phyloP scores from a whole-genome alignment of 2,329 filamentous ascomycete genomes.

The Botrytis medusae region DNA sequence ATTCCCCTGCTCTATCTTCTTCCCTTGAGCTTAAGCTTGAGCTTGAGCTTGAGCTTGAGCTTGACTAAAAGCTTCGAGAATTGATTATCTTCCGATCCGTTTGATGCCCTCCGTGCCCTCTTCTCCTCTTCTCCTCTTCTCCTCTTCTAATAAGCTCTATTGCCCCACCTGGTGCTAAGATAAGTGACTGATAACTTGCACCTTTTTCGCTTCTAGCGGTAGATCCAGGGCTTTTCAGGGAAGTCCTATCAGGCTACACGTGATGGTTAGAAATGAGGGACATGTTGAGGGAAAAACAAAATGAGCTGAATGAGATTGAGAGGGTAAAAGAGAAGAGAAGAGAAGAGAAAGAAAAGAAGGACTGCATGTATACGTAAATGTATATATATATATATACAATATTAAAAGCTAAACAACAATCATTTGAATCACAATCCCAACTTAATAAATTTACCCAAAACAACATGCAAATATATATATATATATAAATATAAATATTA shows the following conservation, averaged over 20 bases:
- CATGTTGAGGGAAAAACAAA: background rate
- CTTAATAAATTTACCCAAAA: background rate
- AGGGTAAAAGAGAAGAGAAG: background rate
- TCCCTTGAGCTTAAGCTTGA: background rate
- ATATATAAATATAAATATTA: background rate
- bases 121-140: background rate
- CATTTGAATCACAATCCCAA: background rate
- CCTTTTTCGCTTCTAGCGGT: constrained; percentile 12
- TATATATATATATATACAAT: background rate
- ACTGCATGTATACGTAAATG: background rate
- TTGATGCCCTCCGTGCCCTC: background rate
- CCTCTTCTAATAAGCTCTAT: background rate
- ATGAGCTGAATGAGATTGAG: background rate
- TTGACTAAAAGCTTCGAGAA: background rate
- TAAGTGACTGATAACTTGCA: constrained; percentile 4
- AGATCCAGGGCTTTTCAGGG: constrained; percentile 17
- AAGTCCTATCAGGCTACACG: background rate
- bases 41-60: too few relatives aligned
- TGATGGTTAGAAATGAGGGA: constrained; percentile 3
- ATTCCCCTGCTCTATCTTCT: background rate
- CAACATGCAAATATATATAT: background rate
- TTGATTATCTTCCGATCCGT: background rate
- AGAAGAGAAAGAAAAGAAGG: too few relatives aligned
- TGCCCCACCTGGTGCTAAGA: constrained; percentile 17
- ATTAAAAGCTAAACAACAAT: background rate